Conservation (phyloP, 2,329 filamentous ascomycete species). For the Penicillium sp. region DNA sequence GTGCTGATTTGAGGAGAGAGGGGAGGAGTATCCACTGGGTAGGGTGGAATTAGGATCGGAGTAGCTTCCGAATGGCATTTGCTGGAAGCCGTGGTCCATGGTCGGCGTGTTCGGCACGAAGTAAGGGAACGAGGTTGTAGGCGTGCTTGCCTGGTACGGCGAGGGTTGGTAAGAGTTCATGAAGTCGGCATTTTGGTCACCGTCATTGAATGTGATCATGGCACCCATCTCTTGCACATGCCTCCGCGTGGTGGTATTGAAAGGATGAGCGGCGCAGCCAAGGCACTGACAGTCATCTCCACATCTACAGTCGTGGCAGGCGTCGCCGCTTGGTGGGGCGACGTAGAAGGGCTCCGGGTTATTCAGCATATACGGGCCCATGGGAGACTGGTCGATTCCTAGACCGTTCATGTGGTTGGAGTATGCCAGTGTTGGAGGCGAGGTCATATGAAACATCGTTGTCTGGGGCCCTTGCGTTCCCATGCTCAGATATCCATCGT, state of each 20-base stretch:
- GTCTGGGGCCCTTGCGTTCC: background rate
- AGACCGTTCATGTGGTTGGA: conserved; percentile 17
- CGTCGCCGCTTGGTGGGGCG: conserved; percentile 15
- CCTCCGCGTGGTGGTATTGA: conserved; percentile 45
- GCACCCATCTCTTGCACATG: conserved; percentile 47
- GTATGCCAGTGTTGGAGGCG: conserved; percentile 14
- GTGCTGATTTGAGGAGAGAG: conserved; percentile 21
- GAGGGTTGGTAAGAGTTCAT: conserved; percentile 22
- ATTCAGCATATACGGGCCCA: conserved; percentile 13
- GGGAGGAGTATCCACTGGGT: conserved; percentile 27
- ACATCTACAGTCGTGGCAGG: conserved; percentile 41
- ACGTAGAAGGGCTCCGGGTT: conserved; percentile 12
- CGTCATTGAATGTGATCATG: conserved; percentile 38
- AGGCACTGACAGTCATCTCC: conserved; percentile 47
- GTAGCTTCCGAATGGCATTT: conserved; percentile 21
- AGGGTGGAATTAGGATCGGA: conserved; percentile 21
- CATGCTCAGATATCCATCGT: conserved; percentile 5
- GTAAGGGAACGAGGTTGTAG: conserved; percentile 18
- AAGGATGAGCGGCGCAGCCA: conserved; percentile 47
- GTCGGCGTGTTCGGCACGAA: conserved; percentile 17
- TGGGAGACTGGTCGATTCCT: conserved; percentile 16
- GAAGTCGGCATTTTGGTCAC: conserved; percentile 22
- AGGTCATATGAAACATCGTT: background rate
- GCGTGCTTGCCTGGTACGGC: conserved; percentile 18
- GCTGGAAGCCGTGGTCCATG: conserved; percentile 14